phyloP scores from a whole-genome alignment of 2,329 filamentous ascomycete species.

The Penicillium sp. region DNA sequence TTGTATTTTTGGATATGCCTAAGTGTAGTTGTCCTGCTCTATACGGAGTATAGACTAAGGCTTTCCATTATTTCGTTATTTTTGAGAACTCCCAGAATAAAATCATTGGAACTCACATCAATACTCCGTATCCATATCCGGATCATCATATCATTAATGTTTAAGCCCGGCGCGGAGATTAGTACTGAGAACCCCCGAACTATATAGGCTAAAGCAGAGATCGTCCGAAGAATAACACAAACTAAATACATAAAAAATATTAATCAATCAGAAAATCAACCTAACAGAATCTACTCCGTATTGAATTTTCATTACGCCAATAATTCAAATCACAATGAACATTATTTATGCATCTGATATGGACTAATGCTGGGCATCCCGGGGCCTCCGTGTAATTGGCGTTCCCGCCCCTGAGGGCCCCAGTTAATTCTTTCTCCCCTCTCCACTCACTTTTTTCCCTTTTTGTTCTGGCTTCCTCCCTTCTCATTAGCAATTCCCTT shows the following conservation, averaged over 20 bases:
- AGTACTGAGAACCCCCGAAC: background rate
- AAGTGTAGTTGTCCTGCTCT: background rate
- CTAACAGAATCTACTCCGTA: background rate
- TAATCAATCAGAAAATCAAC: background rate
- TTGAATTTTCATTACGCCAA: background rate
- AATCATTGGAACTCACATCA: background rate
- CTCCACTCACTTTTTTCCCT: slow-evolving; percentile 11
- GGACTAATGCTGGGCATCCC: background rate
- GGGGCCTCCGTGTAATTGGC: slow-evolving; percentile 17
- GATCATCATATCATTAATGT: background rate
- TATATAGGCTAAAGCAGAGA: background rate
- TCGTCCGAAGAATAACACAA: background rate
- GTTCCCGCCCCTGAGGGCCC: slow-evolving; percentile 26
- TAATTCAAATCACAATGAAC: background rate
- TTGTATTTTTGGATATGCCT: background rate
- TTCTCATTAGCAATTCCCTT: slow-evolving; percentile 1
- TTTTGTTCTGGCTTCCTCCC: slow-evolving; percentile 5
- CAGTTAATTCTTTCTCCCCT: slow-evolving; percentile 17
- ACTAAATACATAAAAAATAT: background rate
- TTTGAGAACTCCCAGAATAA: background rate
- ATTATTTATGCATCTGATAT: slow-evolving; percentile 1
- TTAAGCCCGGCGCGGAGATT: background rate
- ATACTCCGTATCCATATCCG: background rate
- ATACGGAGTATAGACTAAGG: background rate
- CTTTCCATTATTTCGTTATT: background rate